Evolutionary conservation across 2,329 filamentous ascomycete species (phyloP).

Genomic region (Cordyceps tenuipes): DNA sequence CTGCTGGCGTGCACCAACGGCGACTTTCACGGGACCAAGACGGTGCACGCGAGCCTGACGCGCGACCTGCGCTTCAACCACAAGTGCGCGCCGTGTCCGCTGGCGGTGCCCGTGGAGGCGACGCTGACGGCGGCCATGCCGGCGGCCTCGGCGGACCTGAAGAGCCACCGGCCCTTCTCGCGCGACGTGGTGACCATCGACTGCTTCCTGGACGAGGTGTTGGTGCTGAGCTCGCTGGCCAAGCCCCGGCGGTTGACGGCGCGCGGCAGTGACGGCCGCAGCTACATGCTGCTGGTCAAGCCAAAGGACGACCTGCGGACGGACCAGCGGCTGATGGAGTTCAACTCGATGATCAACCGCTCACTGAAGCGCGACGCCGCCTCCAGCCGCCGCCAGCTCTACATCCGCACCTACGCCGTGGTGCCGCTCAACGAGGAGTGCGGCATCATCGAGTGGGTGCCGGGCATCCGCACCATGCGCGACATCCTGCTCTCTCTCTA

Average conservation of each 20-base stretch:
- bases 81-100: conserved; percentile 69
- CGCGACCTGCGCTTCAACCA: conserved; percentile 77
- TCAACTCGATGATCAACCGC: conserved; percentile 96
- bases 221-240: conserved; percentile 84
- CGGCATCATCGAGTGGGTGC: conserved; percentile 97
- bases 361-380: conserved; percentile 87
- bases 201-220: conserved; percentile 75
- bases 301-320: conserved; percentile 97
- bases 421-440: conserved; percentile 97
- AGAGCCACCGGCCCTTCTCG: conserved; percentile 79
- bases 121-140: conserved; percentile 79
- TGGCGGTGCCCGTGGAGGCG: conserved; percentile 84
- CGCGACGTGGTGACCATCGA: conserved; percentile 77
- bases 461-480: conserved; percentile 86
- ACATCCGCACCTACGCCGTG: conserved; percentile 95
- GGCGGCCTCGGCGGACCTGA: conserved; percentile 59
- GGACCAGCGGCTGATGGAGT: conserved; percentile 97
- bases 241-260: conserved; percentile 86
- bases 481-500: conserved; percentile 81
- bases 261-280: conserved; percentile 77
- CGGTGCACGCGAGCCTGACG: conserved; percentile 61
- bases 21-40: conserved; percentile 60
- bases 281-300: conserved; percentile 89
- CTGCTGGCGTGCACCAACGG: conserved; percentile 72
- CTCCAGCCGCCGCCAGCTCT: conserved; percentile 79